A percentile compares a stretch with the other conserved stretches of the same genome.
Conservation (phyloP, 1,284 basidiomycete genomes). For the Schizopora paradoxa region DNA sequence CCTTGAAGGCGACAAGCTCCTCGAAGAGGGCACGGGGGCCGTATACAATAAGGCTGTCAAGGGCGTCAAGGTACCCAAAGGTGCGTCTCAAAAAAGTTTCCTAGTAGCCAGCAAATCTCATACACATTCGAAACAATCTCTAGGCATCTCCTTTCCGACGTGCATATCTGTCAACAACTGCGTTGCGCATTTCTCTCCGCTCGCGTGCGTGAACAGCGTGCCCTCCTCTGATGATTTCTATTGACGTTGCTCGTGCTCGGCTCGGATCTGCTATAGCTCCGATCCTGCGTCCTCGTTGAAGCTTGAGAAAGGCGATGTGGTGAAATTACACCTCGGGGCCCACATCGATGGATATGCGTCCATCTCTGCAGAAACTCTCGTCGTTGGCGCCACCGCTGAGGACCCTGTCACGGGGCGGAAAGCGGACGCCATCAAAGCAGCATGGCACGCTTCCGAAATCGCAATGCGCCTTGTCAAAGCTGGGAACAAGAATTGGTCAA, state of each 20-base stretch:
- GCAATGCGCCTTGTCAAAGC: conserved; percentile 85
- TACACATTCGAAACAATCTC: no score
- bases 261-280: conserved; percentile 40
- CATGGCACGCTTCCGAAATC: conserved; percentile 87
- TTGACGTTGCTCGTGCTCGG: background rate
- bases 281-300: conserved; percentile 60
- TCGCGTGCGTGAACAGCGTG: conserved; percentile 51
- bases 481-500: conserved; percentile 92
- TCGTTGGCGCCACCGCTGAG: conserved; percentile 71
- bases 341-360: conserved; percentile 95
- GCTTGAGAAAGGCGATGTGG: conserved; percentile 87
- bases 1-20: conserved; percentile 86
- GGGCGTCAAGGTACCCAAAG: conserved; percentile 83
- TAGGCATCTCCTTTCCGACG: conserved; percentile 90
- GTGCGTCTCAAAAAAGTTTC: conserved; percentile 41
- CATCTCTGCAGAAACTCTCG: conserved; percentile 86
- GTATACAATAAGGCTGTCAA: conserved; percentile 91
- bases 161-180: conserved; percentile 89
- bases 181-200: conserved; percentile 77
- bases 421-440: conserved; percentile 91
- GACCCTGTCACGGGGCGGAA: conserved; percentile 78
- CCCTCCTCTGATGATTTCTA: conserved; percentile 16
- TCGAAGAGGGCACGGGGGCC: conserved; percentile 78
- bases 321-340: conserved; percentile 93
- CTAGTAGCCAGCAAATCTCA: conserved; percentile 8